These are phyloP conservation scores for Candida boidinii DNA, from an alignment of 805 yeast species.

Conservation along the genomic window DNA sequence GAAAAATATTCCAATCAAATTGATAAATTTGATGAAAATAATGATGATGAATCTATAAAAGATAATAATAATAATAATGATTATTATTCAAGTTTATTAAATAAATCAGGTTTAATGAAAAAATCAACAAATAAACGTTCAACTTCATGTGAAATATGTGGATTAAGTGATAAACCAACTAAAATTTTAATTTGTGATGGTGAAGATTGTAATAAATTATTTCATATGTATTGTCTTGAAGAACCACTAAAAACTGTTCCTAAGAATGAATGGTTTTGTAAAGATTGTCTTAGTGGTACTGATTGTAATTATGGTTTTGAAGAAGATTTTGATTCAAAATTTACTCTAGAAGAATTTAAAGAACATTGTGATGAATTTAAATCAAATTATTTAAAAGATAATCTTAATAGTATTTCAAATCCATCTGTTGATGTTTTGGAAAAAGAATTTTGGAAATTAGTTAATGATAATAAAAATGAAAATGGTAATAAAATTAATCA, in stretches of 20 bases:
- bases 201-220: constrained; percentile 62
- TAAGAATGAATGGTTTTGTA: constrained; percentile 68
- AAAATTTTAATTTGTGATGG: constrained; percentile 58
- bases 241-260: constrained; percentile 50
- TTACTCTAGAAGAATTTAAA: constrained; percentile 43
- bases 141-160: constrained; percentile 35
- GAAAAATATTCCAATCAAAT: constrained; percentile 1
- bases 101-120: constrained; percentile 4
- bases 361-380: constrained; percentile 43
- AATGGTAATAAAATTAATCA: constrained; percentile 18
- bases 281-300: constrained; percentile 67
- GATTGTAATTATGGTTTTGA: constrained; percentile 86
- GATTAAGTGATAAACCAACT: constrained; percentile 33
- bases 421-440: constrained; percentile 44
- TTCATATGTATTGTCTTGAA: constrained; percentile 59
- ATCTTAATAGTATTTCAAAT: constrained; percentile 20
- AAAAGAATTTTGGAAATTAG: constrained; percentile 53
- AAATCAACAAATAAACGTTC: constrained; percentile 1
- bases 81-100: too few relatives aligned
- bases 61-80: constrained; percentile 27
- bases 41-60: constrained; percentile 10
- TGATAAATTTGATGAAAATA: constrained; percentile 1
- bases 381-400: constrained; percentile 29
- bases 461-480: constrained; percentile 13
- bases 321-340: constrained; percentile 46